phyloP scores from a whole-genome alignment of 495 filamentous ascomycete genomes.

The Rhypophila decipiens region DNA sequence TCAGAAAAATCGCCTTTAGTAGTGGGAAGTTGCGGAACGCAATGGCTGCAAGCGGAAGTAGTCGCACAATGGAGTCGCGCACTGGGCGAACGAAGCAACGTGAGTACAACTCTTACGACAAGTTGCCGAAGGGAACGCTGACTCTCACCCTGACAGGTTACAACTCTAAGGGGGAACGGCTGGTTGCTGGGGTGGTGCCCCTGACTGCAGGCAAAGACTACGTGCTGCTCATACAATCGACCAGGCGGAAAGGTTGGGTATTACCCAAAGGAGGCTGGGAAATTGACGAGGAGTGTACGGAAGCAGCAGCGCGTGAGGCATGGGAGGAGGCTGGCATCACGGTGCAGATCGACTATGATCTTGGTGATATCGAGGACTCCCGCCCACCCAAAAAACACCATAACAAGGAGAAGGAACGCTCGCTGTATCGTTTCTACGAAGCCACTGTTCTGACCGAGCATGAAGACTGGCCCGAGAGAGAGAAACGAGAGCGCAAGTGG shows the following conservation, averaged over 20 bases:
- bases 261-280: slow-evolving; percentile 98
- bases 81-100: slow-evolving; percentile 71
- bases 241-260: slow-evolving; percentile 82
- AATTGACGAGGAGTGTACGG: slow-evolving; percentile 67
- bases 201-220: slow-evolving; percentile 54
- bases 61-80: slow-evolving; percentile 70
- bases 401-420: slow-evolving; percentile 62
- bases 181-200: slow-evolving; percentile 92
- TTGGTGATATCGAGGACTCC: slow-evolving; percentile 79
- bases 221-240: slow-evolving; percentile 91
- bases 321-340: slow-evolving; percentile 97
- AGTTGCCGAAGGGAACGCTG: slow-evolving; percentile 21
- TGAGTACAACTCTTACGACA: slow-evolving; percentile 44
- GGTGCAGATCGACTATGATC: slow-evolving; percentile 70
- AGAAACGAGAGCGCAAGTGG: slow-evolving; percentile 87
- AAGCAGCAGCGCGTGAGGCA: slow-evolving; percentile 67
- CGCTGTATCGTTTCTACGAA: slow-evolving; percentile 85
- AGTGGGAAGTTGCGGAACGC: slow-evolving; percentile 8
- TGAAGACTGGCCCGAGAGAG: slow-evolving; percentile 84
- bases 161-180: slow-evolving; percentile 81
- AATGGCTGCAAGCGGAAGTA: slow-evolving; percentile 47
- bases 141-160: slow-evolving; percentile 61
- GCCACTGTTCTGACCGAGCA: slow-evolving; percentile 77
- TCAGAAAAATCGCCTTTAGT: too few relatives aligned
- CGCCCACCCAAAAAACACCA: slow-evolving; percentile 53